These are phyloP conservation scores for Coemansia umbellata DNA, from an alignment of 192 early-diverging fungal genomes.

Conservation along the genomic window DNA sequence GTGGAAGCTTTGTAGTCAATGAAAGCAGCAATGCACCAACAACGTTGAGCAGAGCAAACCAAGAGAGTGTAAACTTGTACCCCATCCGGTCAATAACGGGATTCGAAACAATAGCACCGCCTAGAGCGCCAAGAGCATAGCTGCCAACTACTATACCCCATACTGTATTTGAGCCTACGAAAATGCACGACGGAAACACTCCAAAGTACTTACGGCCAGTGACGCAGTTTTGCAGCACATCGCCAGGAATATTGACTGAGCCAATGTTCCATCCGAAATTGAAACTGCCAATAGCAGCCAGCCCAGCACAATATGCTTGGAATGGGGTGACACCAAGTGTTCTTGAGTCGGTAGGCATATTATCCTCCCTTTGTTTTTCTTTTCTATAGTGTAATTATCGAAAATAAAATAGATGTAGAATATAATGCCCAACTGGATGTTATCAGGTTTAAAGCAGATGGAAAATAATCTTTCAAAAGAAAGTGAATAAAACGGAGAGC, in stretches of 20 bases:
- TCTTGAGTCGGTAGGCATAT: conserved; percentile 45
- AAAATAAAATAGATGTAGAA: too few relatives aligned
- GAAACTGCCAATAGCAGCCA: conserved; percentile 50
- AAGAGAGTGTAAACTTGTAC: conserved; percentile 61
- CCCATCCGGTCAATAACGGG: conserved; percentile 56
- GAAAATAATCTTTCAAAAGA: too few relatives aligned
- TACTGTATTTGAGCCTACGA: conserved; percentile 37
- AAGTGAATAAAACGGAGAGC: too few relatives aligned
- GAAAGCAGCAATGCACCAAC: conserved; percentile 60
- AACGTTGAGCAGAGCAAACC: conserved; percentile 65
- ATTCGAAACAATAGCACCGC: conserved; percentile 62
- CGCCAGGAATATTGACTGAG: conserved; percentile 57
- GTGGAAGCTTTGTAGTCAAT: conserved; percentile 56
- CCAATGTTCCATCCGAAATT: conserved; percentile 56
- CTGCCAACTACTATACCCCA: conserved; percentile 59
- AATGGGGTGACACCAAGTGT: conserved; percentile 41
- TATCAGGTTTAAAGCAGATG: too few relatives aligned
- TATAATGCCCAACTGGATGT: too few relatives aligned
- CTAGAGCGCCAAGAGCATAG: conserved; percentile 60
- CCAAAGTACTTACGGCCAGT: conserved; percentile 46
- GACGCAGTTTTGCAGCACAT: conserved; percentile 52
- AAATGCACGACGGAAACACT: conserved; percentile 41
- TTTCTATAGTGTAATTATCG: too few relatives aligned
- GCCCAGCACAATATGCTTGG: conserved; percentile 39
- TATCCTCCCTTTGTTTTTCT: too few relatives aligned